Evolutionary conservation across 192 early-diverging fungal species (phyloP), one percentile per base, ranked within the genome.

Genomic region (Umbelopsis sp.): DNA sequence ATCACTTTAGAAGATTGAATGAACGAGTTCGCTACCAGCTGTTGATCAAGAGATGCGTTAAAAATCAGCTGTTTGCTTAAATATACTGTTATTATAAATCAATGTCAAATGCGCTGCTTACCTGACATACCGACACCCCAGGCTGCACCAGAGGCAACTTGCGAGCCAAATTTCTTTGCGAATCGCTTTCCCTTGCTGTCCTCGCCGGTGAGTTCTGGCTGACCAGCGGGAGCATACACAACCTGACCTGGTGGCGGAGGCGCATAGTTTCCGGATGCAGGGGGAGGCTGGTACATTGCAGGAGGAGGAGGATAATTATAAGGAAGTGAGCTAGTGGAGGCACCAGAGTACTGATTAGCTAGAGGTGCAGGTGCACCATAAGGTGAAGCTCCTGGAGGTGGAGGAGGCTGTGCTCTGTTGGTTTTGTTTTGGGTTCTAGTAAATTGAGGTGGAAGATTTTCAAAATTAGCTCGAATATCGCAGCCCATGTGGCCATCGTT

Each of bases 51-150:
- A 37, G 8, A 35, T 37, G 33, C 13, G 13, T 18, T 2, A 7
- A 35, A 35, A 30, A 13, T 33, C 15, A 49, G 20, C 48, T 16
- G 5, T 49, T 49, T 16, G 12, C 10, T 33, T 35, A 61, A 33
- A 41, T 10, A 41, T 41, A 4, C 37, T 4, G 7, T 37, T 9
- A 41, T 4, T 41, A 41, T 41, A 41, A 6, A 41, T 4, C 49
- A 46, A 66, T 25, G n/a, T 47, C 45, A 9, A 21, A 49, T 21
- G 8, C 4, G 47, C n/a, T 52, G 52, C 71, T 70, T 78, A 78
- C 76, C 25, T 69, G 76, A 73, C 25, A 67, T 72, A 73, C 76
- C 76, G 25, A 78, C 69, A 20, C 76, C 76, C 67, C 67, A 70
- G 16, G 76, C 73, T 4, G 76, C 76, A 25, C 70, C 75, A 49